A percentile compares a stretch with the other conserved stretches of the same genome.
phyloP scores from a whole-genome alignment of 345 rosid genomes.

The Populus pruinosa region DNA sequence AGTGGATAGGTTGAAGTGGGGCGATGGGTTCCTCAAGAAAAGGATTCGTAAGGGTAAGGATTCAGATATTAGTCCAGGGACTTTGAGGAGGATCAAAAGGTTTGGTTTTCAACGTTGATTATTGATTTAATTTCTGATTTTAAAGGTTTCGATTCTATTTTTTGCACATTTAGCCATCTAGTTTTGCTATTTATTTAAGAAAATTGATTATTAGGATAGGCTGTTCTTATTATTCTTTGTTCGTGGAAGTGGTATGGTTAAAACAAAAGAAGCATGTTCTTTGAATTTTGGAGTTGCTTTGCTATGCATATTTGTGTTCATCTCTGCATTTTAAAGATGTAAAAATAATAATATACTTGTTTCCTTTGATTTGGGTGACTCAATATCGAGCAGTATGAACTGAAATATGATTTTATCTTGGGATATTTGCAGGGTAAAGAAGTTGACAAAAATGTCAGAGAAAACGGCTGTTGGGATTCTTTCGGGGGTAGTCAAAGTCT shows the following conservation, averaged over 20 bases:
- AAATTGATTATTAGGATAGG: neutral
- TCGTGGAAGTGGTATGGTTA: neutral
- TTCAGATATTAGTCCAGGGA: slow-evolving; percentile 53
- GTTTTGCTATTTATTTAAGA: neutral
- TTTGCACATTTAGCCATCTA: neutral
- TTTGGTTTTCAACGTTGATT: slow-evolving; percentile 14
- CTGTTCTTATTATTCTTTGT: neutral
- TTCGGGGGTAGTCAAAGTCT: slow-evolving; percentile 77
- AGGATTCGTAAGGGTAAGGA: slow-evolving; percentile 42
- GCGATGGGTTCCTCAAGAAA: slow-evolving; percentile 60
- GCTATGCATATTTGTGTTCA: neutral
- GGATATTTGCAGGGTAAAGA: slow-evolving; percentile 61
- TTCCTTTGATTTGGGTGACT: neutral
- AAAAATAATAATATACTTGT: neutral
- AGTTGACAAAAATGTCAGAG: slow-evolving; percentile 83
- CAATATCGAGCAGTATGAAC: neutral
- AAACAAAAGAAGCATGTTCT: neutral
- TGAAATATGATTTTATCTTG: neutral
- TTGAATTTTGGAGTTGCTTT: neutral
- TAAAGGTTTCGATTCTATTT: neutral
- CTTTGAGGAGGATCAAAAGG: slow-evolving; percentile 77
- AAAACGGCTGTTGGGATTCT: slow-evolving; percentile 68
- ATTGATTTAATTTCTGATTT: neutral
- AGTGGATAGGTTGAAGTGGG: slow-evolving; percentile 74
- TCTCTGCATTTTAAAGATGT: neutral